These are phyloP conservation scores for Rhodosporidiobolus sp. DNA, from an alignment of 768 basidiomycete species.

Conservation along the genomic window DNA sequence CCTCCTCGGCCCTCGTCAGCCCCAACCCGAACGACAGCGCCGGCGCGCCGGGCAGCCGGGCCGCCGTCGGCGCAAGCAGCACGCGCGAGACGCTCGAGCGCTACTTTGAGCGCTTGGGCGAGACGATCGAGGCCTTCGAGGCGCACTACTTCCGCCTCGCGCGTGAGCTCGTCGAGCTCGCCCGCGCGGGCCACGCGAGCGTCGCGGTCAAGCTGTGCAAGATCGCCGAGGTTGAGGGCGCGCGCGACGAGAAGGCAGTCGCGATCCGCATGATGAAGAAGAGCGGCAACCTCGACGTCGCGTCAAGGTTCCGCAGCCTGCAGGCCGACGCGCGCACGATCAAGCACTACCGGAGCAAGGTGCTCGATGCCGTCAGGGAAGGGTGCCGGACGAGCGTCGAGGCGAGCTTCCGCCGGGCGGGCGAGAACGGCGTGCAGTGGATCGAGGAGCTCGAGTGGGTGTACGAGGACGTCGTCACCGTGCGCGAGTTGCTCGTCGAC, in stretches of 20 bases:
- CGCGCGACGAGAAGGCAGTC: constrained; percentile 92
- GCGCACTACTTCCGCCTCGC: constrained; percentile 75
- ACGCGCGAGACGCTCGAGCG: constrained; percentile 56
- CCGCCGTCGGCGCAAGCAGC: constrained; percentile 50
- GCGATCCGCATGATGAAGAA: constrained; percentile 92
- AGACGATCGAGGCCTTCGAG: constrained; percentile 77
- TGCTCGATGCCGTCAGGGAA: constrained; percentile 67
- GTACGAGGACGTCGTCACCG: constrained; percentile 89
- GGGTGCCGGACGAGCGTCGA: constrained; percentile 39
- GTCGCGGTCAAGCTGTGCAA: constrained; percentile 91
- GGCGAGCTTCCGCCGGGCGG: constrained; percentile 46
- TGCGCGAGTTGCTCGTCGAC: constrained; percentile 81
- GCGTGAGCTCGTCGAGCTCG: constrained; percentile 70
- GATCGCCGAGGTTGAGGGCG: constrained; percentile 87
- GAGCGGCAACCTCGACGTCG: constrained; percentile 77
- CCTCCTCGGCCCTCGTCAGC: not conserved
- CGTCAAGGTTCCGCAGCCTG: constrained; percentile 51
- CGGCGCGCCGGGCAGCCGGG: constrained; percentile 57
- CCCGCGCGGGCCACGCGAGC: constrained; percentile 70
- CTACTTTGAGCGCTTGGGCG: constrained; percentile 81
- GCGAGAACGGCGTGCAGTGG: constrained; percentile 67
- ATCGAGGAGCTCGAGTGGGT: constrained; percentile 77
- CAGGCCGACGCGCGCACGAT: constrained; percentile 65
- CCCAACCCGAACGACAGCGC: not conserved
- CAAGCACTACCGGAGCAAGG: constrained; percentile 91